These are phyloP conservation scores for Curvularia spicifera DNA, from an alignment of 2,329 filamentous ascomycete species.

Conservation along the genomic window DNA sequence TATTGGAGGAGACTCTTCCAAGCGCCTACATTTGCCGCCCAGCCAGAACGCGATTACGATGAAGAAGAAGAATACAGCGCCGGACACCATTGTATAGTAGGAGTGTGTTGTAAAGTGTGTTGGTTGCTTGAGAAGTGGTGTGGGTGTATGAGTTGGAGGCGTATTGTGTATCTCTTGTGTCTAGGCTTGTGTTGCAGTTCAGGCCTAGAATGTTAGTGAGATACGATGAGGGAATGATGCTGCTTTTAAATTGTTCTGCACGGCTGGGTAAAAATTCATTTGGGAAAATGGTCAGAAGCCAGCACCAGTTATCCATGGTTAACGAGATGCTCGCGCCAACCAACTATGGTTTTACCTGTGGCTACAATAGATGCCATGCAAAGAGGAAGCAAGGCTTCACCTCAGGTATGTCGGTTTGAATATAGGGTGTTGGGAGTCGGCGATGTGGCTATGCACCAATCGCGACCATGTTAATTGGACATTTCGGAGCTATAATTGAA, in stretches of 20 bases:
- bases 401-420: background rate
- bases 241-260: background rate
- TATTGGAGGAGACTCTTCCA: too few relatives aligned
- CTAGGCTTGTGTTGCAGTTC: background rate
- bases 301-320: background rate
- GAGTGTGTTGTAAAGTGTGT: background rate
- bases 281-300: background rate
- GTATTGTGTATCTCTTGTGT: background rate
- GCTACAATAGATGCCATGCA: background rate
- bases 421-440: background rate
- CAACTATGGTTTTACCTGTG: background rate
- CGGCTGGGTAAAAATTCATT: background rate
- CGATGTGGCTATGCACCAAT: background rate
- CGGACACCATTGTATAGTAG: background rate
- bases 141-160: background rate
- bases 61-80: too few relatives aligned
- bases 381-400: background rate
- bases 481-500: background rate
- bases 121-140: background rate
- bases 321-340: background rate
- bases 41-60: too few relatives aligned
- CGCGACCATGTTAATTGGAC: background rate
- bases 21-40: too few relatives aligned
- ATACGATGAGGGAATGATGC: background rate
- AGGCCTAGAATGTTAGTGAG: background rate